Base-by-base conservation (phyloP, 768 basidiomycete genomes). In the Rhodotorula paludigena region DNA sequence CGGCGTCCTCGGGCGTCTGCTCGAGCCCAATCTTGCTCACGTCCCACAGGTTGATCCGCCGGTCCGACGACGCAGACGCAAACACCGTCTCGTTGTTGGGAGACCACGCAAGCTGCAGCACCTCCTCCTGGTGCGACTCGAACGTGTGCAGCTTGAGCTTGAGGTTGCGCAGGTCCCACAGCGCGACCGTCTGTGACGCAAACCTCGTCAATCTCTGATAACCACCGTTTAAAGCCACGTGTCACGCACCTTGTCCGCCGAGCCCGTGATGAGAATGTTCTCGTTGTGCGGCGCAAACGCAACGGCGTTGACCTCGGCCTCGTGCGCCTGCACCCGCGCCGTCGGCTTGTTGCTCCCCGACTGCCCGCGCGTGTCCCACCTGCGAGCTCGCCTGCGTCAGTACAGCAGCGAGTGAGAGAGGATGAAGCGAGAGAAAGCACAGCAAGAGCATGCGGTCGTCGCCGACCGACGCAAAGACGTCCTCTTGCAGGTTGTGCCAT, bases 1-100 rank as follows among this genome's bases (percentile, higher is more conserved):
- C 96, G 65, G 92, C 89, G 76, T 99, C 96, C 72, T 99, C 96
- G 7, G 94, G 96, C 3, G 91, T 90, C 78, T 99, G 96, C 77
- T 99, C 96, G 47, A 88, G 84, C 1, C 96, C 96, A 69, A 97
- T 94, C 67, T 88, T 84, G 32, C 85, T 83, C 64, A 97, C 78
- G 80, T 99, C 93, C 96, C 96, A 99, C 55, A 98, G 81, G 74
- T 96, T 93, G 69, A 99, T 84, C 16, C 96, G 83, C 49, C 96
- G 84, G 77, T 99, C 96, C 68, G 90, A 88, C 6, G 90, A 92
- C 3, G 92, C 92, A 5, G 92, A 94, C 0, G 94, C 94, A 71
- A 99, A 98, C 57, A 98, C 84, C 15, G 90, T 91, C 9, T 87
- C 83, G 73, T 88, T 89, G 73, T 90, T 90, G 8, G 96, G 94